A percentile compares a stretch with the other conserved stretches of the same genome.
phyloP scores from a whole-genome alignment of 495 filamentous ascomycete genomes.

The Venustampulla echinocandica region DNA sequence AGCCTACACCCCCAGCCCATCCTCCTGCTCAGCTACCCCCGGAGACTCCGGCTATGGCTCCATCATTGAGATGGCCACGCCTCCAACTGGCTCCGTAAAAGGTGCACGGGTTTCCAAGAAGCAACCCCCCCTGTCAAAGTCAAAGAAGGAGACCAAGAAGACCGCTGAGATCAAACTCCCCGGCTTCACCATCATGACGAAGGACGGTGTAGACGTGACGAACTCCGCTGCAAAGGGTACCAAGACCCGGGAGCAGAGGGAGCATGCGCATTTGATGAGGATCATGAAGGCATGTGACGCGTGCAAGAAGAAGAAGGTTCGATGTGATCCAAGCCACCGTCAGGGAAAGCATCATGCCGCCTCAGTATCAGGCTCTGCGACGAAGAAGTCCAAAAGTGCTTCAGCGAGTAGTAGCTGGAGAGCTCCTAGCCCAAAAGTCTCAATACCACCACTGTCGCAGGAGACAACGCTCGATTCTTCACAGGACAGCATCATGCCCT shows the following conservation, averaged over 20 bases:
- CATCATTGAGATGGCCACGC: conserved; percentile 5
- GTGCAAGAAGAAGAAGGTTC: conserved; percentile 43
- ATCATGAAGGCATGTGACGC: conserved; percentile 50
- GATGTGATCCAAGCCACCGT: conserved; percentile 23
- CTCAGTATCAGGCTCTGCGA: too few relatives aligned
- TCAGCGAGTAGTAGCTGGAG: conserved; percentile 3
- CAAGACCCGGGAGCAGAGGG: conserved; percentile 53
- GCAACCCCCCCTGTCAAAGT: too few relatives aligned
- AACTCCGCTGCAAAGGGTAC: conserved; percentile 46
- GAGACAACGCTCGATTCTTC: background rate
- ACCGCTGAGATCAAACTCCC: conserved; percentile 30
- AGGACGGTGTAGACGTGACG: conserved; percentile 47
- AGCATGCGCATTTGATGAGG: conserved; percentile 49
- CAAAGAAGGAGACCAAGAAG: conserved; percentile 21
- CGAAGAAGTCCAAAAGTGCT: background rate
- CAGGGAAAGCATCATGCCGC: conserved; percentile 14
- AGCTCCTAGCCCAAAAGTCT: conserved; percentile 3
- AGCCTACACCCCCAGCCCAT: conserved; percentile 17
- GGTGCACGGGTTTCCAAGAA: conserved; percentile 17
- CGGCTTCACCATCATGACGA: conserved; percentile 51
- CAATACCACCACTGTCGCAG: conserved; percentile 2
- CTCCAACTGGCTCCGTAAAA: conserved; percentile 3
- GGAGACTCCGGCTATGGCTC: conserved; percentile 18
- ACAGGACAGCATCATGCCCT: conserved; percentile 3
- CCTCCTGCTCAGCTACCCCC: conserved; percentile 12